Evolutionary conservation across 2,329 filamentous ascomycete genomes (phyloP).

Genomic region (Myriosclerotinia scirpicola): DNA sequence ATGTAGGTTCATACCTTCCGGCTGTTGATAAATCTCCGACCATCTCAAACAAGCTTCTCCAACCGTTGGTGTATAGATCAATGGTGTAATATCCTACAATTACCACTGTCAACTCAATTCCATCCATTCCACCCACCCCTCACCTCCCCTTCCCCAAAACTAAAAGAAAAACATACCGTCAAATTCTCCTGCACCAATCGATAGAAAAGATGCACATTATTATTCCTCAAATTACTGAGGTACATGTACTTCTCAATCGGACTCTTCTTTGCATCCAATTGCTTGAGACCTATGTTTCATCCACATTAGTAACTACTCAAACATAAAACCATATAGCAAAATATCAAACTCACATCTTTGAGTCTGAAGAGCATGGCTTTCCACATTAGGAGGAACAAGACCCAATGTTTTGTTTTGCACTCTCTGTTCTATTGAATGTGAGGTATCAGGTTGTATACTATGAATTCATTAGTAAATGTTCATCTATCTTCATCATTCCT

Average conservation of each 20-base stretch:
- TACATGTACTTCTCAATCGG: constrained; percentile 40
- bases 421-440: constrained; percentile 33
- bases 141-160: neutral
- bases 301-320: neutral
- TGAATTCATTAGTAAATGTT: neutral
- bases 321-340: neutral
- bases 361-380: constrained; percentile 35
- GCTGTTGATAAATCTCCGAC: constrained; percentile 73
- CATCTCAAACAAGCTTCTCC: constrained; percentile 72
- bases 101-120: neutral
- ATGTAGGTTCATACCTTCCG: constrained; percentile 52
- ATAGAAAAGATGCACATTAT: constrained; percentile 39
- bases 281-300: constrained; percentile 34
- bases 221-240: constrained; percentile 37
- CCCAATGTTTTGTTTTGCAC: constrained; percentile 35
- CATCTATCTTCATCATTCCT: neutral
- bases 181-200: constrained; percentile 37
- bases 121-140: neutral
- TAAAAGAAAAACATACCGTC: constrained; percentile 28
- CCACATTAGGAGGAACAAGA: constrained; percentile 37
- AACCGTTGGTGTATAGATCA: constrained; percentile 63
- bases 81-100: constrained; percentile 47
- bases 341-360: constrained; percentile 33
- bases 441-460: constrained; percentile 35
- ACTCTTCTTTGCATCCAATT: constrained; percentile 35